These are phyloP conservation scores for Cytospora piceae DNA, from an alignment of 2,329 filamentous ascomycete species.

Conservation along the genomic window DNA sequence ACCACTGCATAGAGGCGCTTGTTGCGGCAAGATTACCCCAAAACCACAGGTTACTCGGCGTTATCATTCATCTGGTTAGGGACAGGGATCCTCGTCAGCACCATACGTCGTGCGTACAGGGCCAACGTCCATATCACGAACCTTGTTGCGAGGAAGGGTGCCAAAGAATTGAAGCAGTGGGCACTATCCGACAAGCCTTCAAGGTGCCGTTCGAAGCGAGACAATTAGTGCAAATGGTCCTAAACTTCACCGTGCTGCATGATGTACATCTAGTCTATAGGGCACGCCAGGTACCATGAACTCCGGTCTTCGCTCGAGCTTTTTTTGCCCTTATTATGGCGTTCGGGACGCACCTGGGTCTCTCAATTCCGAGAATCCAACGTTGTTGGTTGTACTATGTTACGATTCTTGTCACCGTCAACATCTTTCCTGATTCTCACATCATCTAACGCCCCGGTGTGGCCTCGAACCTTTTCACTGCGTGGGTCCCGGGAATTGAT, in stretches of 20 bases:
- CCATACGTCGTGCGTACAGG: not conserved
- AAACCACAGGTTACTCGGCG: not conserved
- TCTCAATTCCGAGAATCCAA: not conserved
- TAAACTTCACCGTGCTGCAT: not conserved
- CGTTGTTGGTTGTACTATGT: not conserved
- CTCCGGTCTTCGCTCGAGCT: not conserved
- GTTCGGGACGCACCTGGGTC: not conserved
- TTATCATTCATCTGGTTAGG: not conserved
- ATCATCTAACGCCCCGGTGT: not conserved
- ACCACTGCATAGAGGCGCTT: conserved; percentile 5
- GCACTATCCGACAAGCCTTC: not conserved
- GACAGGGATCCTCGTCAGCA: not conserved
- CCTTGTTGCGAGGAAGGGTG: not conserved
- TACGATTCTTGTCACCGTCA: not conserved
- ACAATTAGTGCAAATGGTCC: not conserved
- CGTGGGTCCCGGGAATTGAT: conserved; percentile 11
- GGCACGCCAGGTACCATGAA: not conserved
- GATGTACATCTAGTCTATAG: not conserved
- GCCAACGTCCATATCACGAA: not conserved
- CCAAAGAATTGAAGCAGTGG: not conserved
- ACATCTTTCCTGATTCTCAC: not conserved
- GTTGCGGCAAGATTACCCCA: not conserved
- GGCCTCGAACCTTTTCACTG: not conserved
- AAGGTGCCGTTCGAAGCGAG: not conserved
- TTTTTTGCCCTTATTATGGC: not conserved